Evolutionary conservation across 306 rosid species (phyloP), one percentile per base, ranked within the genome.

Genomic region (Adenanthera pavonina): DNA sequence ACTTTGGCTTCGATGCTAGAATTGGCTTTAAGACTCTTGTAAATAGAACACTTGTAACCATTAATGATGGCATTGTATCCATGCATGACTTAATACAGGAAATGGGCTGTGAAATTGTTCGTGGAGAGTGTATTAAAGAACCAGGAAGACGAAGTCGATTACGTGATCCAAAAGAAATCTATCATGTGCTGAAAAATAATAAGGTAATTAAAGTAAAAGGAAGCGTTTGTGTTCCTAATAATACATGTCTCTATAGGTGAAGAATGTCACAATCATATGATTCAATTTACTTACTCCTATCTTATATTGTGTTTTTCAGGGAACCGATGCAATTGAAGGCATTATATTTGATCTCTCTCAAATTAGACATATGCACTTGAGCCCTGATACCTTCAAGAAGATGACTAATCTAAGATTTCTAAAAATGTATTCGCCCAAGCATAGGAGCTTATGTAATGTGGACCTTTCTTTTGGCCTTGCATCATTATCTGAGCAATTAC

Each of bases 71-170:
- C 2, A 12, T 16, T 73, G 20, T 30, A 49, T 25, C 30, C 38
- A 84, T 83, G 88, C 89, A 85, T 72, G 83, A 75, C 6, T 61
- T 81, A 76, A 38, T 84, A 57, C 84, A 83, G 16, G 57, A 76
- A 76, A 65, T 83, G 82, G 89, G 85, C 4, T 4, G 16, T 34
- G 69, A 51, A 3, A 85, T 84, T 40, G 75, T 84, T 69, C 84
- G 49, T 62, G 70, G 43, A 38, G 71, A 84, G 35, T 80, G 69
- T 41, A 14, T 34, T 7, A 75, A 76, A 70, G 80, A 84, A 17
- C 75, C 82, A 16, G 81, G 74, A 79, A 69, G 61, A 17, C 81
- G 78, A 7, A 79, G 81, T 60, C 60, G 87, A 67, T 59, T 84
- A 34, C 25, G 75, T 48, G 77, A 79, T 33, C 30, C 20, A 15